Base-by-base conservation (phyloP, 2,329 filamentous ascomycete genomes). In the Talaromyces pinophilus region DNA sequence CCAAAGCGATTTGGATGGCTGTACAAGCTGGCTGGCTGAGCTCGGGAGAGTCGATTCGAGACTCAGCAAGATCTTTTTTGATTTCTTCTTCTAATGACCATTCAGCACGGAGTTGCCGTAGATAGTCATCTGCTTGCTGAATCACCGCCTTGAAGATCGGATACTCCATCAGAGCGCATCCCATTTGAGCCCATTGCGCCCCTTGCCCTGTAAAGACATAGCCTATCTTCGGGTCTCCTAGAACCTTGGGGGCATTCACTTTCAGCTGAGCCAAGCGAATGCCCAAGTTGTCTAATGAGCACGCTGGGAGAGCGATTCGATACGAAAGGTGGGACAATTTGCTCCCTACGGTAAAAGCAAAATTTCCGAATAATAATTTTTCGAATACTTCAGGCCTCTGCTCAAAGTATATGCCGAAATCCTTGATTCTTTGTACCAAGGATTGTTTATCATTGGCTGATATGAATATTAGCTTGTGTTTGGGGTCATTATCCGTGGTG, bases 381-480 rank as follows among this genome's bases (percentile, higher is more conserved):
- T 74, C 71, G 1, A 74, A 66, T 5, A 69, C 67, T 8, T 70
- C 79, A 78, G 67, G 80, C 75, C 54, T 78, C 74, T 22, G 79
- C 77, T 33, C 79, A 71, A 68, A 61, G 30, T 69, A 61, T 25
- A 67, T 66, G 25, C 62, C 48, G 38, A 60, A 72, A 44, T 73
- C 71, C 28, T 69, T 68, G 7, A 73, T 72, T 15, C 70, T 68
- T 11, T 66, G 68, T 1, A 69, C 68, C 11, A 74, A 64, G 1
- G 73, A 71, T 17, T 74, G 70, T 42, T 74, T 72, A 55, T 74
- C 71, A 30, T 71, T 71, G 30, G 72, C 66, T 5, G 73, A 74
- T 28, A 74, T 71, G 40, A 74, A 59, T 13, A 64, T 59, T 28
- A 65, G 57, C 28, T 63, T 67, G 3, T 52, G 38, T n/a, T n/a